Evolutionary conservation across 768 basidiomycete species (phyloP).

Genomic region (Xerocomellus chrysenteron): DNA sequence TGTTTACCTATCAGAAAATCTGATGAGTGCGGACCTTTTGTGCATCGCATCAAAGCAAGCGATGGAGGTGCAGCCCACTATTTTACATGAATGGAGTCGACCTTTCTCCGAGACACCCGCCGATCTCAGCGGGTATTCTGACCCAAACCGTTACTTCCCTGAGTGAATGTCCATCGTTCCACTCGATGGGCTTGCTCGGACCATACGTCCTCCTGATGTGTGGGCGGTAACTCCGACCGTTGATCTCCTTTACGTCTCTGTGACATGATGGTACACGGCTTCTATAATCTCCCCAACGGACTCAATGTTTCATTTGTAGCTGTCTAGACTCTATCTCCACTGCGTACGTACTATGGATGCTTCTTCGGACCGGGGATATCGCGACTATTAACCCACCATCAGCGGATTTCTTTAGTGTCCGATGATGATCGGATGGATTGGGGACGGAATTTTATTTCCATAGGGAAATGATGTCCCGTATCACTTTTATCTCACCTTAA

Average conservation of each 20-base stretch:
- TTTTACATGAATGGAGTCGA: constrained; percentile 1
- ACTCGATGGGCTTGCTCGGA: neutral
- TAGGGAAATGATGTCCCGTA: constrained; percentile 8
- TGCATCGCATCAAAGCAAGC: neutral
- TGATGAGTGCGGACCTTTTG: neutral
- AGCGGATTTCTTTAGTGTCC: constrained; percentile 13
- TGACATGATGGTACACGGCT: constrained; percentile 7
- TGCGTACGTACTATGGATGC: constrained; percentile 15
- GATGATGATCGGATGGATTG: constrained; percentile 22
- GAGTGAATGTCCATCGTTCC: constrained; percentile 1
- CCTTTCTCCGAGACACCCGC: constrained; percentile 3
- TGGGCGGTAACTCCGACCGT: constrained; percentile 4
- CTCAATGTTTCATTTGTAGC: constrained; percentile 8
- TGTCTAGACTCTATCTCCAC: constrained; percentile 15
- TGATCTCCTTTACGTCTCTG: constrained; percentile 16
- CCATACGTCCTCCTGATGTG: neutral
- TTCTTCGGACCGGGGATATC: constrained; percentile 13
- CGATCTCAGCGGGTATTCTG: constrained; percentile 7
- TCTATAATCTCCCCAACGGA: constrained; percentile 3
- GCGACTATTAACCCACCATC: constrained; percentile 9
- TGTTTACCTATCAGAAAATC: neutral
- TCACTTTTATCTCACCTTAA: constrained; percentile 25
- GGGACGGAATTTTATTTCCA: constrained; percentile 12
- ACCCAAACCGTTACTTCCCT: neutral
- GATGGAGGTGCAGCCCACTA: neutral